These are phyloP conservation scores for Boletus sensibilis DNA, from an alignment of 768 basidiomycete species.

Conservation along the genomic window DNA sequence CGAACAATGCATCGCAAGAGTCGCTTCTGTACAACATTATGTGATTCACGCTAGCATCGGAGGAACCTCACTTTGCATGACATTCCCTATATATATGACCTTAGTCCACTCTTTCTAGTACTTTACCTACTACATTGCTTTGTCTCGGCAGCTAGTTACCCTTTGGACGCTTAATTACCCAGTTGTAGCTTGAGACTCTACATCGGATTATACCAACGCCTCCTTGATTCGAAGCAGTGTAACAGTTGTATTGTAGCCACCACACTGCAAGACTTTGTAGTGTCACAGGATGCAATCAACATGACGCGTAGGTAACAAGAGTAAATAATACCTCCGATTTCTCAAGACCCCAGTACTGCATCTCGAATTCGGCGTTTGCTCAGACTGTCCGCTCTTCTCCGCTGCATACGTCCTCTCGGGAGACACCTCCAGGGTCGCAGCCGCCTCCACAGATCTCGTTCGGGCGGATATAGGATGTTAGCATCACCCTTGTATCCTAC, in stretches of 20 bases:
- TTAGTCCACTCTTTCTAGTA: conserved; percentile 7
- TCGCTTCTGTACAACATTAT: conserved; percentile 13
- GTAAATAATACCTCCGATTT: conserved; percentile 27
- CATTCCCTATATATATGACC: not conserved
- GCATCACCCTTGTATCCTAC: conserved; percentile 61
- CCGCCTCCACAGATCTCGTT: conserved; percentile 1
- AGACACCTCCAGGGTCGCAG: not conserved
- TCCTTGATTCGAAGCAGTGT: not conserved
- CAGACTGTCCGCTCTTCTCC: conserved; percentile 20
- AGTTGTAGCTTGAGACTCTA: not conserved
- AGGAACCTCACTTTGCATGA: not conserved
- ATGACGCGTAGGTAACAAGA: conserved; percentile 22
- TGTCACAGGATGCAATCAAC: conserved; percentile 10
- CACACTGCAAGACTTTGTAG: not conserved
- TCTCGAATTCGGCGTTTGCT: conserved; percentile 6
- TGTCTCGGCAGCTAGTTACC: not conserved
- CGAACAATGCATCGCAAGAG: conserved; percentile 10
- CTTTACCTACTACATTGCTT: not conserved
- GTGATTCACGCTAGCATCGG: conserved; percentile 15
- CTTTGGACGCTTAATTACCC: conserved; percentile 1
- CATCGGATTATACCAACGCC: not conserved
- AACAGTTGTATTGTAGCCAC: not conserved
- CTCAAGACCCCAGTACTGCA: conserved; percentile 1
- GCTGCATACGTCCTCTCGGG: conserved; percentile 7
- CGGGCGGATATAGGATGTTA: conserved; percentile 50